Conservation (phyloP, 2,329 filamentous ascomycete species). For the Pseudogymnoascus verrucosus region DNA sequence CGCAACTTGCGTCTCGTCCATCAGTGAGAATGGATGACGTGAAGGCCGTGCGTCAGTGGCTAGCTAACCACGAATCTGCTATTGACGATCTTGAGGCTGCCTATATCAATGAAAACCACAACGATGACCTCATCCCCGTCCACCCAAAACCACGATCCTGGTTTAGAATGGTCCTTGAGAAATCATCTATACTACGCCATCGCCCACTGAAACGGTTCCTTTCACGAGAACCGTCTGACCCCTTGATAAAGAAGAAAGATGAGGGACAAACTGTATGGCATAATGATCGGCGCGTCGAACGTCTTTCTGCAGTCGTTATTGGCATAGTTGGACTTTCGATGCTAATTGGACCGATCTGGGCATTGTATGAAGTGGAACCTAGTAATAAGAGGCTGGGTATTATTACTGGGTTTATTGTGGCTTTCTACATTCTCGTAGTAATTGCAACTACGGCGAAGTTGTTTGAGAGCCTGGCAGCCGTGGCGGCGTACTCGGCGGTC, state of each 20-base stretch:
- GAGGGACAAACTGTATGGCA: background rate
- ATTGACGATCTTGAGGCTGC: background rate
- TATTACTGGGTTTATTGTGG: slow-evolving; percentile 12
- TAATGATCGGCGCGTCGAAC: background rate
- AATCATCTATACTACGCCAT: background rate
- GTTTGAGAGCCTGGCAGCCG: slow-evolving; percentile 10
- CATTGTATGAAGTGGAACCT: background rate
- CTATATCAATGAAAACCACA: background rate
- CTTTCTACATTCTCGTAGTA: slow-evolving; percentile 10
- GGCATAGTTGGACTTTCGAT: slow-evolving; percentile 10
- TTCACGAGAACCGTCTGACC: background rate
- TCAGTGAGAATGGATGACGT: background rate
- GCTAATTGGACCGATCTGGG: slow-evolving; percentile 13
- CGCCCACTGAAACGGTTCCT: background rate
- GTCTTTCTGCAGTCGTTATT: background rate
- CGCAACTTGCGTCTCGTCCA: background rate
- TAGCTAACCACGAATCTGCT: background rate
- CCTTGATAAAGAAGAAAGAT: background rate
- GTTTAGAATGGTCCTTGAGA: background rate
- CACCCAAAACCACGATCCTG: background rate
- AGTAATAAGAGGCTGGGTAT: background rate
- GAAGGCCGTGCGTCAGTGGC: background rate
- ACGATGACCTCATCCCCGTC: slow-evolving; percentile 2
- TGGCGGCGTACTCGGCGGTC: slow-evolving; percentile 12
- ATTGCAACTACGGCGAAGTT: slow-evolving; percentile 5